Conservation (phyloP, 108 stramenopile species). For the Pseudonitzschia delicatissima region DNA sequence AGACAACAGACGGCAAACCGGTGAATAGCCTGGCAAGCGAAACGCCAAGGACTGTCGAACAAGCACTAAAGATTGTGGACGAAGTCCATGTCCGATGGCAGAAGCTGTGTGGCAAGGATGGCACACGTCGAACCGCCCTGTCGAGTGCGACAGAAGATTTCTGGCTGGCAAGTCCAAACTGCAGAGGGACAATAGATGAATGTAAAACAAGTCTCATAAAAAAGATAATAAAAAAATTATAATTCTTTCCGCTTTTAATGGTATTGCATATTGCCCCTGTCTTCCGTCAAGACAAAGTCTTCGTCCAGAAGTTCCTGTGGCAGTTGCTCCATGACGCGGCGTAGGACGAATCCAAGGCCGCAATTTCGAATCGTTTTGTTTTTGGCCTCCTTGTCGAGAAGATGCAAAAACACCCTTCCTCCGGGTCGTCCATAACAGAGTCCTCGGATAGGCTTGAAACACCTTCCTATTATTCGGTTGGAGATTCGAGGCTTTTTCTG, state of each 20-base stretch:
- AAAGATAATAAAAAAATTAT: not conserved
- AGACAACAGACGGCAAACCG: conserved; percentile 95
- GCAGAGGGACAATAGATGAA: conserved; percentile 40
- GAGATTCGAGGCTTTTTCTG: conserved; percentile 41
- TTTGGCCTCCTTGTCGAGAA: conserved; percentile 39
- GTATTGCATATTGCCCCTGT: not conserved
- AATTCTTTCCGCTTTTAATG: not conserved
- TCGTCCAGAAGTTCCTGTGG: conserved; percentile 34
- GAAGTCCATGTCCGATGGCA: conserved; percentile 83
- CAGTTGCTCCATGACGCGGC: conserved; percentile 45
- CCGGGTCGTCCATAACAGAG: conserved; percentile 48
- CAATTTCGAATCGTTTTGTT: conserved; percentile 58
- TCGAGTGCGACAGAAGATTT: conserved; percentile 52
- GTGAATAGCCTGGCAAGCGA: conserved; percentile 89
- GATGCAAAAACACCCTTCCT: conserved; percentile 38
- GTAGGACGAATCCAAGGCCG: conserved; percentile 62
- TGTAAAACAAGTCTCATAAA: not conserved
- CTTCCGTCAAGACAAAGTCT: conserved; percentile 31
- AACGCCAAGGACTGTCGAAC: conserved; percentile 55
- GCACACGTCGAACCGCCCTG: conserved; percentile 39
- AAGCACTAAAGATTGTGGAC: conserved; percentile 72
- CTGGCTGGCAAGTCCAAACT: conserved; percentile 73
- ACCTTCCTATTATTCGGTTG: conserved; percentile 40
- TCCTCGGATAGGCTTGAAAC: conserved; percentile 52
- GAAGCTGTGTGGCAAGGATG: conserved; percentile 75